Base-by-base conservation (phyloP, 768 basidiomycete species). In the Neoboletus magnificus region DNA sequence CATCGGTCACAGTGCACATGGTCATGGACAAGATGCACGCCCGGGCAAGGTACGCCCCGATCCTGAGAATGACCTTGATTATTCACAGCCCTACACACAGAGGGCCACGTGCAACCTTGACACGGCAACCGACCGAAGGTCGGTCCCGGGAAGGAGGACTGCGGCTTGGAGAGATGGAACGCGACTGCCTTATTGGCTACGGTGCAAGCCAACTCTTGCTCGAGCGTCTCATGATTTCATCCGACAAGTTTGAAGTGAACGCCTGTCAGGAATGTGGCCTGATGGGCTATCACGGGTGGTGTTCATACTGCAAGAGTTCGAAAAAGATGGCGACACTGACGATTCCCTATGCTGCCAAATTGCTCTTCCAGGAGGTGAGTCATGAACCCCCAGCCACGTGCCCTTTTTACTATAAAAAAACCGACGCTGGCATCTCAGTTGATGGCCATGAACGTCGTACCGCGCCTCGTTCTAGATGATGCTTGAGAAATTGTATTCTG, bases 21-120 rank as follows among this genome's bases (percentile, higher is more conserved):
- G 96, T 98, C 48, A 90, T 98, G 87, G 97, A 99, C 80, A 99
- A 99, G 79, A 99, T 99, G 97, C 97, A 99, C 65, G 97, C 97
- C 61, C 87, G 97, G 55, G 94, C 97, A 48, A 88, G 93, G 92
- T 87, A 71, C 64, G 79, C 36, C n/a, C 27, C 25, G 39, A 32
- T 48, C 43, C 50, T 55, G 59, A 62, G 48, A 50, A 61, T 56
- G 50, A 40, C 29, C 25, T 33, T 27, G 30, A 29, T 58, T 41
- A 58, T 61, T 55, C 49, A 59, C n/a, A 30, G 23, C 25, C n/a
- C 29, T 29, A 10, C 40, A 4, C 30, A 47, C 70, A 94, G 92
- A 66, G 96, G 97, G 16, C 97, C 97, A 44, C 89, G 94, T 68
- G 97, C 97, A 11, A 95, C 93, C 22, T 75, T 99, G 50, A 99